Conservation (phyloP, 805 yeast genomes). For the Maudiozyma barnettii region DNA sequence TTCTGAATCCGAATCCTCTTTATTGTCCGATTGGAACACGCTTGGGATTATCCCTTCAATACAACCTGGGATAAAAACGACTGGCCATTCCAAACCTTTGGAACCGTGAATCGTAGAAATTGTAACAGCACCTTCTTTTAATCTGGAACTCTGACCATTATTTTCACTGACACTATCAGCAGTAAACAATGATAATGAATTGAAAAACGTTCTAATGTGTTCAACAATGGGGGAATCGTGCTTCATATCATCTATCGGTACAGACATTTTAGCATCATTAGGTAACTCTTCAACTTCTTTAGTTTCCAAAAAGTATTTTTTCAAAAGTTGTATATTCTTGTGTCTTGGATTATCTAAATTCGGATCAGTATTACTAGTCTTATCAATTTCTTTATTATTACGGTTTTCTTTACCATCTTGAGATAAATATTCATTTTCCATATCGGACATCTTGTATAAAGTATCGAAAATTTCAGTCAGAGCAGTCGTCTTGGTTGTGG, state of each 20-base stretch:
- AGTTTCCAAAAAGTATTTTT: constrained; percentile 16
- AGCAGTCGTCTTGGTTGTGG: constrained; percentile 5
- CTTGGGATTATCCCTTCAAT: constrained; percentile 62
- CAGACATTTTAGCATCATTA: neutral
- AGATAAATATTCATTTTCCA: constrained; percentile 19
- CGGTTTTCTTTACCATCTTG: constrained; percentile 20
- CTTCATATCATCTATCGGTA: constrained; percentile 1
- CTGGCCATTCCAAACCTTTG: constrained; percentile 93
- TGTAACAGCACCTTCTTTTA: constrained; percentile 30
- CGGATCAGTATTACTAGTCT: constrained; percentile 10
- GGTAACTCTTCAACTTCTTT: constrained; percentile 4
- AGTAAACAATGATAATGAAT: constrained; percentile 30
- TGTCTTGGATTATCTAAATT: constrained; percentile 22
- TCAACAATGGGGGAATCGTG: neutral
- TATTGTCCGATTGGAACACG: constrained; percentile 25
- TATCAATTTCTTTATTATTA: neutral
- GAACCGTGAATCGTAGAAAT: constrained; percentile 86
- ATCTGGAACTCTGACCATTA: neutral
- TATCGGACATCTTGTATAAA: constrained; percentile 25
- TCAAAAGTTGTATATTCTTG: constrained; percentile 18
- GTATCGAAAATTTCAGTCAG: constrained; percentile 20
- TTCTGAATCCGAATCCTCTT: constrained; percentile 18
- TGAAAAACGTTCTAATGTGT: constrained; percentile 28
- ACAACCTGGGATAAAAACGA: constrained; percentile 72
- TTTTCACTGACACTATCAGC: constrained; percentile 11